phyloP scores from a whole-genome alignment of 2,329 filamentous ascomycete species.

The Nemania bipapillata region DNA sequence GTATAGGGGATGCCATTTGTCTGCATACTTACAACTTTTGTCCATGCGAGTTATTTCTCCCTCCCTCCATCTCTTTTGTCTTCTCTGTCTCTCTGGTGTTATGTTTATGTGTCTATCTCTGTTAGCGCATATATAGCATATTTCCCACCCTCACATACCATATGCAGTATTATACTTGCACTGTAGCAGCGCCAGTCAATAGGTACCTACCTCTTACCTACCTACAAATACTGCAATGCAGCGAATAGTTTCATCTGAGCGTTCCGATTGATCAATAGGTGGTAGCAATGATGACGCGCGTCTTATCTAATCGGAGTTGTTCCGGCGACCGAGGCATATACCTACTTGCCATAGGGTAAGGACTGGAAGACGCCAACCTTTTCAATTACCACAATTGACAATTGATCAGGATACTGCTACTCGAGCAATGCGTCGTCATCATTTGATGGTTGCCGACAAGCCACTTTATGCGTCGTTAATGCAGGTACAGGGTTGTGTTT shows the following conservation, averaged over 20 bases:
- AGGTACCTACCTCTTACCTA: no score
- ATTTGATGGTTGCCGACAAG: neutral
- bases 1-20: neutral
- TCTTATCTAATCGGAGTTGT: neutral
- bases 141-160: no score
- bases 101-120: no score
- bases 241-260: neutral
- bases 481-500: slow-evolving; percentile 2
- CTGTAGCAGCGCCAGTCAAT: no score
- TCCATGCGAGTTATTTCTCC: no score
- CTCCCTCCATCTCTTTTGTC: no score
- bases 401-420: neutral
- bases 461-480: neutral
- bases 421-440: neutral
- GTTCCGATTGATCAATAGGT: neutral
- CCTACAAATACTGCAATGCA: neutral
- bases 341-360: no score
- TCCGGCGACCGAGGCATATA: neutral
- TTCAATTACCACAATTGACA: neutral
- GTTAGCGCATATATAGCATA: no score
- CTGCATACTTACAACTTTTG: no score
- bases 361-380: neutral
- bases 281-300: neutral
- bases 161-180: no score
- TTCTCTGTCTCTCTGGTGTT: no score